Conservation (phyloP, 768 basidiomycete species). For the Calocera viscosa region DNA sequence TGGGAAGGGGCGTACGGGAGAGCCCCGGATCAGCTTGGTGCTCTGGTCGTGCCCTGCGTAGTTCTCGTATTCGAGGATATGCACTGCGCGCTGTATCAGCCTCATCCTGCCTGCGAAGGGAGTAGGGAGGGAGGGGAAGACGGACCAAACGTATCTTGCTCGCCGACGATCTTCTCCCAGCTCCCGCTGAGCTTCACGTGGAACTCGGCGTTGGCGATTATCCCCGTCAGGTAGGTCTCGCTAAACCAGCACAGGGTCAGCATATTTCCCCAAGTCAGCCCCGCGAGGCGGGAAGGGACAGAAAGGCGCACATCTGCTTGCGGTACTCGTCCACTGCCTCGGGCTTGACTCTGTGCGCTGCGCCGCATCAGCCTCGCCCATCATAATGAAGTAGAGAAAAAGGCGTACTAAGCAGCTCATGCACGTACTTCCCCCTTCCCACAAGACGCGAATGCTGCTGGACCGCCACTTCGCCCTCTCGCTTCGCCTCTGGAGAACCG, state of each 20-base stretch:
- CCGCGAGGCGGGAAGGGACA: neutral
- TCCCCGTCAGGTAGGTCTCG: constrained; percentile 69
- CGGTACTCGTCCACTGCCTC: constrained; percentile 73
- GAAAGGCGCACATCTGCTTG: constrained; percentile 58
- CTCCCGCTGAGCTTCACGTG: constrained; percentile 83
- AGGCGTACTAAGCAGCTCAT: constrained; percentile 29
- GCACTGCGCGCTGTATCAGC: constrained; percentile 28
- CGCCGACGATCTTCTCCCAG: constrained; percentile 85
- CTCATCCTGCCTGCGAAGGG: neutral
- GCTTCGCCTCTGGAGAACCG: constrained; percentile 83
- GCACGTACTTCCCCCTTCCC: constrained; percentile 87
- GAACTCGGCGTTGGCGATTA: constrained; percentile 59
- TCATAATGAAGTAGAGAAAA: neutral
- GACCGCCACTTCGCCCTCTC: constrained; percentile 60
- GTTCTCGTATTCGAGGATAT: constrained; percentile 89
- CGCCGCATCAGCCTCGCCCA: neutral
- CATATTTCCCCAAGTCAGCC: neutral
- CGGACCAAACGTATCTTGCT: constrained; percentile 72
- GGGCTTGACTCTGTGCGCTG: constrained; percentile 80
- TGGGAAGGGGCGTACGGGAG: constrained; percentile 42
- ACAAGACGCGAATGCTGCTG: constrained; percentile 80
- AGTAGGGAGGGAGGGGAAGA: neutral
- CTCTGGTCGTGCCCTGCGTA: constrained; percentile 80
- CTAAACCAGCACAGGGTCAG: constrained; percentile 30
- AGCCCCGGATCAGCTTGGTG: constrained; percentile 45